A percentile compares a stretch with the other conserved stretches of the same genome.
Evolutionary conservation across 2,329 filamentous ascomycete genomes (phyloP).

Genomic region (Emmonsia crescens): DNA sequence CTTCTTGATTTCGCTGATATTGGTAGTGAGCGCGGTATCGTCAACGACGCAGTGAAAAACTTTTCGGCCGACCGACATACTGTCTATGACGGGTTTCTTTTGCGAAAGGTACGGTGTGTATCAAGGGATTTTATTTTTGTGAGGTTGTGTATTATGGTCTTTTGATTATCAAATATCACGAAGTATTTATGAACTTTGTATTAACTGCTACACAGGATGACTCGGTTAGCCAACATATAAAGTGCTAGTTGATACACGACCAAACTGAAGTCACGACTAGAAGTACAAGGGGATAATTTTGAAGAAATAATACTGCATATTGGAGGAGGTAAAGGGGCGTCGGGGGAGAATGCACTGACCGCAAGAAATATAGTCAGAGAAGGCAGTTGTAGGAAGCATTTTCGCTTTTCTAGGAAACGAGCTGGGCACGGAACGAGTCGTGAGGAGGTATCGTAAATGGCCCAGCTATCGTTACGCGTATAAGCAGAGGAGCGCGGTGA

Average conservation of each 20-base stretch:
- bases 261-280: neutral
- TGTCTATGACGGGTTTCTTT: neutral
- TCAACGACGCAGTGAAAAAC: constrained; percentile 44
- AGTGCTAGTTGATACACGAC: neutral
- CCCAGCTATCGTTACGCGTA: neutral
- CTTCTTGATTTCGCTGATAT: constrained; percentile 43
- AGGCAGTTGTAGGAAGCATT: constrained; percentile 23
- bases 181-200: constrained; percentile 1
- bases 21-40: constrained; percentile 42
- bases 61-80: constrained; percentile 35
- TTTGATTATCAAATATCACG: neutral
- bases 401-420: constrained; percentile 16
- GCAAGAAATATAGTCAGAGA: constrained; percentile 17
- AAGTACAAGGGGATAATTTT: neutral
- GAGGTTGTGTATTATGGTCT: neutral
- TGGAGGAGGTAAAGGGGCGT: neutral
- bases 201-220: neutral
- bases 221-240: neutral
- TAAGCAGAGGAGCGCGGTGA: neutral
- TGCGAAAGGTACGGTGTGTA: neutral
- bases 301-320: neutral
- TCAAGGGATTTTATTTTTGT: neutral
- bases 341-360: constrained; percentile 18
- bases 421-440: constrained; percentile 9
- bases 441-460: neutral